Evolutionary conservation across 176 grass and related monocot genomes (phyloP), one percentile per base, ranked within the genome.

Genomic region (Triticum turgidum): DNA sequence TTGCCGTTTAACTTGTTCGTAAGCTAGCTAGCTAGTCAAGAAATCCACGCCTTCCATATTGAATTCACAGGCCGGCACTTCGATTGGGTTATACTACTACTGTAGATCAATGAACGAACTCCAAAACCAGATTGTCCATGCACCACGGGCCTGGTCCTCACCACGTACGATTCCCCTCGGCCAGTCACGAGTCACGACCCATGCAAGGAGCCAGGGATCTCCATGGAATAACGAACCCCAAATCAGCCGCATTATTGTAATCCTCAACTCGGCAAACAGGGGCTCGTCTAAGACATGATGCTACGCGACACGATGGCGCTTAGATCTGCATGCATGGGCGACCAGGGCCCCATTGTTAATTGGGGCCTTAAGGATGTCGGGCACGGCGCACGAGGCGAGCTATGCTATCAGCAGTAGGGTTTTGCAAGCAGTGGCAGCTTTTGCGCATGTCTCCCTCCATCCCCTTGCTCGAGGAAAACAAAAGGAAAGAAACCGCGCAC

Each of bases 401-500:
- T 79, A 68, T 52, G 4, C n/a, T 56, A 4, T 13, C 45, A 34
- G 15, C 17, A 66, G 11, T 32, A 66, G 11, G 45, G 76, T 87
- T 87, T 86, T 88, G 87, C 33, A 73, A 92, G 91, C 90, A 94
- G 90, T 99, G 87, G 94, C 94, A 89, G 87, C 92, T 99, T 99
- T 99, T 90, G 87, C 92, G 92, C 97, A 86, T 99, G 97, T 99
- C 97, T 79, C 90, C 91, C 76, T 84, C 62, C 9, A 56, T 41
- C 65, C 41, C 74, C 25, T 35, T 56, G 81, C 39, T 91, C 69
- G 69, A 84, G 77, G 74, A 84, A 74, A 85, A 73, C 7, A 38
- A 84, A 64, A 21, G 59, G 86, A 90, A 86, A 69, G 52, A 86
- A 51, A 83, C 42, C 25, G 22, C 45, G 82, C 88, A 93, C 86